Base-by-base conservation (phyloP, 352 stramenopile genomes). In the Globisporangium abappressorium region DNA sequence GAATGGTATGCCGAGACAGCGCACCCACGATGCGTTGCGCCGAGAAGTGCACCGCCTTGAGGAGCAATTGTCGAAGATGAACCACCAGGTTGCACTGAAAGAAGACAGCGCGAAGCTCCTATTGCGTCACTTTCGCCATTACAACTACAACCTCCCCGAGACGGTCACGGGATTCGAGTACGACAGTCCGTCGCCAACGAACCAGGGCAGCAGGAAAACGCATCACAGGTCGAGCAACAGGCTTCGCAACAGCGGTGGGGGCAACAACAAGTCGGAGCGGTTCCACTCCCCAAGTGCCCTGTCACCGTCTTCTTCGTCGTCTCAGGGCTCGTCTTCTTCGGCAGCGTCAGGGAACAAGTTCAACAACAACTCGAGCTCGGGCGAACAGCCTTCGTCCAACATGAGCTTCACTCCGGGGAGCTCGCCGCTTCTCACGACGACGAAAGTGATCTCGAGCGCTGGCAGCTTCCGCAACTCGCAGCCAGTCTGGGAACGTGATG, bases 131-230 rank as follows among this genome's bases (percentile, higher is more conserved):
- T 91, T 94, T 57, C 82, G 84, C 2, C 91, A 84, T 51, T 92
- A 91, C 81, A 94, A 94, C 60, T 94, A 94, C 72, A 94, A 91
- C 54, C 72, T 94, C 20, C 81, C 85, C 3, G 82, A 90, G 66
- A 82, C 72, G 22, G 74, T 76, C 9, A 47, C 81, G 57, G 70
- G 76, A 12, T 76, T 75, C 30, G 82, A 92, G 34, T 73, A 78
- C 18, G 85, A 92, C 34, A 75, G 68, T 38, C 68, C 76, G 15
- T 82, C 82, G 12, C 82, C 85, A 43, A 59, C n/a, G 51, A 60
- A n/a, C 30, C 73, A 58, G 53, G 56, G 26, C 58, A 71, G 24
- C 55, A 57, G 36, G 18, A 49, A 18, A 64, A 59, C 41, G 34
- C 64, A 70, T 9, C 59, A 62, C 7, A 46, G 64, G n/a, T 58